Base-by-base conservation (phyloP, 495 filamentous ascomycete species). In the Aspergillus egyptiacus region DNA sequence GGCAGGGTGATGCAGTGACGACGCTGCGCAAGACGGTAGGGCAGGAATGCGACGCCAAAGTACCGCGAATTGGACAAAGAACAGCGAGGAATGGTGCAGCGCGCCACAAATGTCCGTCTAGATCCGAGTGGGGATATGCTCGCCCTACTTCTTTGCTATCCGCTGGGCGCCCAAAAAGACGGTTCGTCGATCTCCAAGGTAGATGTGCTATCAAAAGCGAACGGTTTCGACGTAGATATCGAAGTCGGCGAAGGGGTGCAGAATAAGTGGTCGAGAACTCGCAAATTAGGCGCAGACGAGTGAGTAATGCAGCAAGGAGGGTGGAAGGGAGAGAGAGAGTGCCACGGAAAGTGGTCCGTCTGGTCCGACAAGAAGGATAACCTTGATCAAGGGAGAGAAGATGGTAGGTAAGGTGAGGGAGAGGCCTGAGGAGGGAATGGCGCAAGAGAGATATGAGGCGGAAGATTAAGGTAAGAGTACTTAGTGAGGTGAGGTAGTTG, bases 11-110 rank as follows among this genome's bases (percentile, higher is more conserved):
- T 63, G 66, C 59, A 62, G 58, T 53, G 61, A 49, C 59, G 65
- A 63, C 53, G 62, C 37, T 43, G 31, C 60, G 54, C 55, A 63
- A 65, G 60, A 60, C 56, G 48, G 60, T 72, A 72, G 64, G 66
- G 69, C 65, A 70, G 64, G 69, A 72, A 72, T 72, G 69, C 67
- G 62, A 68, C 48, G 56, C 61, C 59, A 60, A 56, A 61, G 50
- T 47, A 44, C 54, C 57, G 60, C 46, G 59, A 35, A 64, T 58
- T 56, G 40, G 42, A 56, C 46, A 41, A 25, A 48, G 13, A 52
- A 51, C 51, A 57, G 51, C 52, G 48, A 47, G 43, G 46, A 54
- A 41, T 37, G 42, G 50, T 45, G 46, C 54, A 41, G 35, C 45
- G 48, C 51, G 10, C 27, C 49, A 58, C 46, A 61, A 46, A 63